A percentile compares a stretch with the other conserved stretches of the same genome.
These are phyloP conservation scores for Arabis alpina DNA, from an alignment of 345 rosid species.

Conservation along the genomic window DNA sequence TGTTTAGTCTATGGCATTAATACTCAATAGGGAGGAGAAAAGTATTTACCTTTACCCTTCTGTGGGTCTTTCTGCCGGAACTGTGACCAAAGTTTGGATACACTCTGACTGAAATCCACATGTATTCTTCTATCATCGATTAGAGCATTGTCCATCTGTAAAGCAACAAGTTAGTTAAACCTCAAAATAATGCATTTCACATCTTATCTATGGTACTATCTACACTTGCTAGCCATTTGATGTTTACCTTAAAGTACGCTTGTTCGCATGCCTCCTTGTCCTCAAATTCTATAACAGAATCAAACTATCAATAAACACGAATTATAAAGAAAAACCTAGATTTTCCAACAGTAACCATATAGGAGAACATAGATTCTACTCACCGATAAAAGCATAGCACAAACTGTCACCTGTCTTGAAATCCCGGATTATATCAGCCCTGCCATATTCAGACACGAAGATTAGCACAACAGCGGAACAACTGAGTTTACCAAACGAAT, in stretches of 20 bases:
- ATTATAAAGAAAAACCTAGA: neutral
- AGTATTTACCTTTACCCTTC: slow-evolving; percentile 55
- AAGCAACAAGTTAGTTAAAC: slow-evolving; percentile 28
- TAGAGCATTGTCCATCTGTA: slow-evolving; percentile 95
- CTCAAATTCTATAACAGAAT: slow-evolving; percentile 71
- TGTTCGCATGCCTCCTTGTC: slow-evolving; percentile 74
- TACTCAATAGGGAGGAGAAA: neutral
- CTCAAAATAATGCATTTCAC: slow-evolving; percentile 15
- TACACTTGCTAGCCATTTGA: slow-evolving; percentile 4
- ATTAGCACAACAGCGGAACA: slow-evolving; percentile 11
- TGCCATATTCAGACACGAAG: slow-evolving; percentile 42
- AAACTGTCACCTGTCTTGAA: slow-evolving; percentile 96
- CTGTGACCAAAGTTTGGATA: slow-evolving; percentile 84
- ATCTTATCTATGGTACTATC: slow-evolving; percentile 2
- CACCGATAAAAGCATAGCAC: slow-evolving; percentile 94
- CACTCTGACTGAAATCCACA: slow-evolving; percentile 98
- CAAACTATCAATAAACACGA: slow-evolving; percentile 5
- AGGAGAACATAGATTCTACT: slow-evolving; percentile 41
- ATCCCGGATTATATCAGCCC: slow-evolving; percentile 94
- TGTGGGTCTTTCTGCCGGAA: slow-evolving; percentile 65
- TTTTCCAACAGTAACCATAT: neutral
- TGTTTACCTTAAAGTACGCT: slow-evolving; percentile 77
- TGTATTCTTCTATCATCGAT: slow-evolving; percentile 97
- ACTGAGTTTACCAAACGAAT: neutral
- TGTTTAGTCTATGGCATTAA: neutral